Base-by-base conservation (phyloP, 805 yeast genomes). In the Metschnikowia shivogae region DNA sequence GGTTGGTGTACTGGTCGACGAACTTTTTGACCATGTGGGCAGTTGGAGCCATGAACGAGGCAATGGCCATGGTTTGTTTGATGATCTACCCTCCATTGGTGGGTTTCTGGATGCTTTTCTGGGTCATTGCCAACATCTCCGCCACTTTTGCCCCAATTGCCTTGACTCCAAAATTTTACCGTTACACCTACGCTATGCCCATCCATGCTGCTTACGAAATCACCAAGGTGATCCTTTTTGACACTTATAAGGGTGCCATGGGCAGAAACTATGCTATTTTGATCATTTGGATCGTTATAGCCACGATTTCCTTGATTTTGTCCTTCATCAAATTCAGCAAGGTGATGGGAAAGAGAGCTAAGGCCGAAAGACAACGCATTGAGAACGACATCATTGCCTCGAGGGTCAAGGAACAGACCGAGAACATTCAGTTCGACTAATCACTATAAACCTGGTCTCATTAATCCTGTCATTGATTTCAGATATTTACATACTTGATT, bases 41-140 rank as follows among this genome's bases (percentile, higher is more conserved):
- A 0, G 84, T 85, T 30, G 95, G 95, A 47, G 78, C 84, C 36
- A 81, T 84, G 27, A 84, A 82, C 57, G 93, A 86, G 62, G 78
- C 82, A 49, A 65, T 76, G 54, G 80, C 81, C 0, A 58, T 80
- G 61, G 28, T 84, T 5, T 59, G 76, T 6, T 65, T 82, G 39
- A 63, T 80, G 5, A 45, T 68, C 12, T 71, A 72, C 41, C 92
- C 93, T 0, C 88, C 89, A 26, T 54, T 74, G 43, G 52, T 83
- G 39, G 89, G 90, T 0, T 77, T 84, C 55, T 84, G 90, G 89
- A 59, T 86, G 55, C 67, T 85, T 50, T 71, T 77, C 47, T 85
- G 86, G 78, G 89, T 85, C 48, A 74, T 86, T 47, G 37, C 73
- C 28, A 86, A 86, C 58, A 80, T 84, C 42, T 67, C 89, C 1